A percentile compares a stretch with the other conserved stretches of the same genome.
These are phyloP conservation scores for Leccinum uliginosum DNA, from an alignment of 768 basidiomycete genomes.

Conservation along the genomic window DNA sequence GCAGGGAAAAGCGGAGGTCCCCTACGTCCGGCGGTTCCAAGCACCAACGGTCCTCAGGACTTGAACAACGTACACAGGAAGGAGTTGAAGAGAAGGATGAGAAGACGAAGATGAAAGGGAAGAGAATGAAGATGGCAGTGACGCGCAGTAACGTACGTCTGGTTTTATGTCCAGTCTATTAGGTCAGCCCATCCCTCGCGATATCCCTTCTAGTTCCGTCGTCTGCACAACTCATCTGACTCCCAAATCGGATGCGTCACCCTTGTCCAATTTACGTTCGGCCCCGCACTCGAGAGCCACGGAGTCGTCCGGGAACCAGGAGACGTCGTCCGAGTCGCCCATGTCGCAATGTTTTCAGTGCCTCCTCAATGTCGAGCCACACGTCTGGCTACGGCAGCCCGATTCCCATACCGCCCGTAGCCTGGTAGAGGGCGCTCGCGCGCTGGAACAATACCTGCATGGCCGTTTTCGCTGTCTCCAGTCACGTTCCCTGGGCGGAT, in stretches of 20 bases:
- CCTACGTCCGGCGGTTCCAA: slow-evolving; percentile 23
- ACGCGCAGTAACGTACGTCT: slow-evolving; percentile 62
- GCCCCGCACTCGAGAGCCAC: slow-evolving; percentile 43
- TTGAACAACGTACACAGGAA: slow-evolving; percentile 25
- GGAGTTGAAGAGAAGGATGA: slow-evolving; percentile 17
- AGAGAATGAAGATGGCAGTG: slow-evolving; percentile 37
- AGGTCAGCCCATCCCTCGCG: slow-evolving; percentile 70
- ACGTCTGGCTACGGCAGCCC: slow-evolving; percentile 31
- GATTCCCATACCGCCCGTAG: slow-evolving; percentile 48
- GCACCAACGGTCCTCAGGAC: slow-evolving; percentile 29
- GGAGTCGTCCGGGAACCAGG: slow-evolving; percentile 60
- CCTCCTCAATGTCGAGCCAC: slow-evolving; percentile 36
- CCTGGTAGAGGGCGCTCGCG: slow-evolving; percentile 35
- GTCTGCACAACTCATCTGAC: slow-evolving; percentile 37
- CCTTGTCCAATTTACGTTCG: slow-evolving; percentile 37
- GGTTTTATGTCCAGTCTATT: slow-evolving; percentile 80
- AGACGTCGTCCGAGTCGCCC: slow-evolving; percentile 55
- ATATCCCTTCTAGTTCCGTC: slow-evolving; percentile 67
- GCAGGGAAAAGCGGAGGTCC: slow-evolving; percentile 35
- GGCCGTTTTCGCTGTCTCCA: slow-evolving; percentile 36
- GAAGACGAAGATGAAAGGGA: slow-evolving; percentile 15
- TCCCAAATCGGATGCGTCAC: slow-evolving; percentile 33
- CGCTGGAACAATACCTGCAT: slow-evolving; percentile 37
- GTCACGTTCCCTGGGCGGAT: slow-evolving; percentile 26
- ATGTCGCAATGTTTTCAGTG: slow-evolving; percentile 38